Conservation (phyloP, 257 asterid species). For the Salvia splendens region DNA sequence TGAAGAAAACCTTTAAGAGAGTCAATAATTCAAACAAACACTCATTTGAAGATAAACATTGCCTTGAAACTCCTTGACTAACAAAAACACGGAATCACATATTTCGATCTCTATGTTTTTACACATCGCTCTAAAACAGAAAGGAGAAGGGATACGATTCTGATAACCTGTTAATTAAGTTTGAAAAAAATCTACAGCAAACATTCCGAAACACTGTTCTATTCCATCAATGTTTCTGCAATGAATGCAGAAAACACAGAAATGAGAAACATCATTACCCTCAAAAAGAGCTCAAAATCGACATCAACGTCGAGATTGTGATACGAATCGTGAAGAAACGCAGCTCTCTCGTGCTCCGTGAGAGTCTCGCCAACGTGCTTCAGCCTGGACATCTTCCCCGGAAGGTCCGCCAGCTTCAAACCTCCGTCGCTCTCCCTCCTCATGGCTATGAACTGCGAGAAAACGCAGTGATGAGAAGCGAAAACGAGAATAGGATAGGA, state of each 20-base stretch:
- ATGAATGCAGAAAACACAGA: neutral
- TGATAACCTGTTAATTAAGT: no score
- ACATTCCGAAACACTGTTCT: neutral
- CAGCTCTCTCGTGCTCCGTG: slow-evolving; percentile 71
- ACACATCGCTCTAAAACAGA: no score
- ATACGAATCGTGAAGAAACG: slow-evolving; percentile 62
- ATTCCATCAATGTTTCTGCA: neutral
- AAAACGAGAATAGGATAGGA: no score
- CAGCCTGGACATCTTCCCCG: slow-evolving; percentile 75
- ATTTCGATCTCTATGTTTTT: no score
- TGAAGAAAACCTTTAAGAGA: no score
- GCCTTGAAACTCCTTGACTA: no score
- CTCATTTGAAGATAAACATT: no score
- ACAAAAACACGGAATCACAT: no score
- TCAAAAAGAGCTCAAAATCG: slow-evolving; percentile 88
- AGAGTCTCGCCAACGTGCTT: slow-evolving; percentile 86
- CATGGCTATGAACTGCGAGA: slow-evolving; percentile 64
- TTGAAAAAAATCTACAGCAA: no score
- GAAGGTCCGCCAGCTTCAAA: slow-evolving; percentile 67
- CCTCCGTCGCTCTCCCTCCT: slow-evolving; percentile 66
- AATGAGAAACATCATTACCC: slow-evolving; percentile 45
- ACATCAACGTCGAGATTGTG: slow-evolving; percentile 65
- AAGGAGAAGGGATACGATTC: no score
- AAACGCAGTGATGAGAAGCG: slow-evolving; percentile 14
- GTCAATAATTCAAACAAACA: no score